Evolutionary conservation across 2,329 filamentous ascomycete genomes (phyloP), one percentile per base, ranked within the genome.

Genomic region (Claviceps lovelessii): DNA sequence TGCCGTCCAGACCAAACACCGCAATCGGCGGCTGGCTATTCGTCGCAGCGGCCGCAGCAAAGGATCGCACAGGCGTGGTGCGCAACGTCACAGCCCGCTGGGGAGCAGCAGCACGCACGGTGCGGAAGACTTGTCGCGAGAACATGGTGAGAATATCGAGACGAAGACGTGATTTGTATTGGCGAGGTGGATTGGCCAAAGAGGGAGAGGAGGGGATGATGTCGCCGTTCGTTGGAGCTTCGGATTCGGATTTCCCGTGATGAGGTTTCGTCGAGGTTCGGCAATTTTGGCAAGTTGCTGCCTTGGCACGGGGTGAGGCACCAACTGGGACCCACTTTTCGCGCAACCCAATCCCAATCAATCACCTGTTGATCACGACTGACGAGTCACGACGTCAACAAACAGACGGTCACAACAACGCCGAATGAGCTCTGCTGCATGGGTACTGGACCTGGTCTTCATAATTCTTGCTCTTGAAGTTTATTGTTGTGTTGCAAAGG

Each of bases 1-100:
- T 97, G 74, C 93, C 93, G 75, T 97, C 93, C 69, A 98, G 77
- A 65, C 93, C 93, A 75, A 89, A 98, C 68, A 98, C 82, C 66
- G 90, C 81, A 70, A 96, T 79, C 63, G 93, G 93, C 66, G 91
- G 84, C 79, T 88, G 90, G 72, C 83, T 74, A 58, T 84, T 82
- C 70, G 82, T 75, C 64, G 81, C 71, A 67, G 80, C 76, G 64
- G 89, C 89, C 74, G 88, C 87, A 67, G 89, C 89, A 74, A 89
- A 96, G 72, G 81, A 82, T 72, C 90, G 85, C 73, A 82, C 74
- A 67, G 80, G 78, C 67, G 76, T 76, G 67, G 68, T 63, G 56
- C 64, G 62, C 59, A 69, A 58, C 60, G 64, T 62, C 57, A 64
- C 54, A 59, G 79, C 72, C 64, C 80, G 77, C 70, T 84, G 74